Percentiles rank a stretch among this genome's conserved stretches.
Conservation (phyloP, 2,329 filamentous ascomycete species). For the Alternaria viburni region DNA sequence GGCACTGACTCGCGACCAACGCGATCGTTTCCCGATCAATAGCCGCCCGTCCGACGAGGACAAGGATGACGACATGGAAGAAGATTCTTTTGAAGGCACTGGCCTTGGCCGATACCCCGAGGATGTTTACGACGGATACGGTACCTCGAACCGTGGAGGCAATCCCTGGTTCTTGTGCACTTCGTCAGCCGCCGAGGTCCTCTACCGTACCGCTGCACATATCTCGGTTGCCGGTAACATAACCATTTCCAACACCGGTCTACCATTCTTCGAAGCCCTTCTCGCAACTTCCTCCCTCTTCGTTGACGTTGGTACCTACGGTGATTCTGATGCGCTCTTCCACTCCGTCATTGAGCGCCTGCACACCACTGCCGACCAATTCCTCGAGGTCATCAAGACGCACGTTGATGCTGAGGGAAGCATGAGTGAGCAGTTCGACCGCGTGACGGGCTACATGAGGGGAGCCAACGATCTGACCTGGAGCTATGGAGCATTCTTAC, state of each 20-base stretch:
- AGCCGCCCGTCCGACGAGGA: conserved; percentile 21
- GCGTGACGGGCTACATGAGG: conserved; percentile 47
- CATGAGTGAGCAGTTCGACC: conserved; percentile 55
- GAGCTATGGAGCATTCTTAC: conserved; percentile 54
- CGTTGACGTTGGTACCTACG: conserved; percentile 32
- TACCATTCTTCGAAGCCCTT: conserved; percentile 48
- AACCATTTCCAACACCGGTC: conserved; percentile 36
- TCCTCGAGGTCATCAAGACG: conserved; percentile 49
- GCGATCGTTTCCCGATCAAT: conserved; percentile 49
- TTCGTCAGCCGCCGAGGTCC: conserved; percentile 47
- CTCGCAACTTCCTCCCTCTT: conserved; percentile 35
- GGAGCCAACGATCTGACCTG: conserved; percentile 54
- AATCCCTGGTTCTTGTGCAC: conserved; percentile 56
- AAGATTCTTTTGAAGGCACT: conserved; percentile 35
- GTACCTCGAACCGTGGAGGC: conserved; percentile 35
- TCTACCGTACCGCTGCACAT: conserved; percentile 47
- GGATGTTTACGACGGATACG: conserved; percentile 51
- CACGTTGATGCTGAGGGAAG: conserved; percentile 48
- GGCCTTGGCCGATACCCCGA: conserved; percentile 54
- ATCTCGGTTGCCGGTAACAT: conserved; percentile 35
- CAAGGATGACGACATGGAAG: conserved; percentile 11
- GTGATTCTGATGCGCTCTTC: conserved; percentile 34
- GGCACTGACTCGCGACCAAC: conserved; percentile 43
- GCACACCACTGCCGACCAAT: conserved; percentile 48
- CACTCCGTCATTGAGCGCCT: conserved; percentile 41